Evolutionary conservation across 495 filamentous ascomycete genomes (phyloP), one percentile per base, ranked within the genome.

Genomic region (Parmelia sp.): DNA sequence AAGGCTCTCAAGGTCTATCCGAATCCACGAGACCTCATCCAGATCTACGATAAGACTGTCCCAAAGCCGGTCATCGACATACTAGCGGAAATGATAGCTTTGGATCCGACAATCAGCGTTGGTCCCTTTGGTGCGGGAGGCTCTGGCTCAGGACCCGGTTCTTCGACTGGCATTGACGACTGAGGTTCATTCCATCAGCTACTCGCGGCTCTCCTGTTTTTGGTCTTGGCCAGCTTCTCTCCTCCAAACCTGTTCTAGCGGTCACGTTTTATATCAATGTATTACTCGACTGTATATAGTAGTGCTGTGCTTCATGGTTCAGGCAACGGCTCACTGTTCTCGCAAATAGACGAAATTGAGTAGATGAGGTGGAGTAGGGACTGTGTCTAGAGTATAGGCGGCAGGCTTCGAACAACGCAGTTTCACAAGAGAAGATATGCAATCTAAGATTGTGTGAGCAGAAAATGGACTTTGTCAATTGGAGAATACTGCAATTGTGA

Each of bases 1-100:
- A 92, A 90, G 82, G 94, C 94, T 45, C 82, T 98, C 70, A 98
- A 97, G 82, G 94, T 98, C 42, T 98, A 98, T 77, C 94, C 94
- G 12, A 87, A 91, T 67, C 94, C 94, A 11, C 83, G 86, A 71
- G 94, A 97, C 71, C 81, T 98, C 63, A 96, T 98, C 74, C 82
- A 79, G 63, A 97, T 98, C 74, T 98, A 97, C 78, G 95, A 97
- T 76, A 96, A 96, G 84, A 97, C 93, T 53, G 92, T 96, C 29
- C 85, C 91, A 57, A 96, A 96, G 85, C 92, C 92, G 61, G 88
- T 97, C 44, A 83, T 98, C 57, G 94, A 97, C 73, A 84, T 97
- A 61, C 86, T 98, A 53, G 95, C 94, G 47, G 91, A 96, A 77
- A 97, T 98, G 92, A 93, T 97, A 72, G 95, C 94, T 42, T 83